A percentile compares a stretch with the other conserved stretches of the same genome.
Evolutionary conservation across 306 rosid species (phyloP).

Genomic region (Trichosanthes cucumerina): DNA sequence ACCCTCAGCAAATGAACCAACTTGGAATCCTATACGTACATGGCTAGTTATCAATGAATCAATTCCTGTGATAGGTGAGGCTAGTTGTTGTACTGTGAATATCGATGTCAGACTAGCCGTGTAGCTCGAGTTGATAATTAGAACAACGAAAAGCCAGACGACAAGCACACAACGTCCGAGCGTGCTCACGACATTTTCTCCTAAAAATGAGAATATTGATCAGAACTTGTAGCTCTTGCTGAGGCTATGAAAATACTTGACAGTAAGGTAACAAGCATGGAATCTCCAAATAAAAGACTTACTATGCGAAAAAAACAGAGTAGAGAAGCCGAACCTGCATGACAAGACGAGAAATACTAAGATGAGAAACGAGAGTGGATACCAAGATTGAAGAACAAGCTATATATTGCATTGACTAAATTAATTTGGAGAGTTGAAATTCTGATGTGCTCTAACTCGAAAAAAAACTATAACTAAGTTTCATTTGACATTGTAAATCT

Average conservation of each 20-base stretch:
- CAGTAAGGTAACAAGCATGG: background rate
- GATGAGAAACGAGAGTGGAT: background rate
- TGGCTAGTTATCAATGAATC: conserved; percentile 32
- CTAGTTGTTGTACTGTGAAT: conserved; percentile 34
- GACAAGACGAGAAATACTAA: background rate
- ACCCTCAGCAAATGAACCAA: conserved; percentile 38
- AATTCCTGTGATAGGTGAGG: conserved; percentile 39
- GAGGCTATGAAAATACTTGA: background rate
- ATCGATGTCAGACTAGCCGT: conserved; percentile 47
- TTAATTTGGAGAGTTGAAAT: background rate
- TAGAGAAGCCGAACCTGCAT: conserved; percentile 45
- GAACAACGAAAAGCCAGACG: conserved; percentile 42
- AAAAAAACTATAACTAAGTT: background rate
- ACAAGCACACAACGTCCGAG: conserved; percentile 30
- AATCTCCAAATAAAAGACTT: conserved; percentile 22
- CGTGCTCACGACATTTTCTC: conserved; percentile 35
- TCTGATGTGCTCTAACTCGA: background rate
- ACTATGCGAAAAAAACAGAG: conserved; percentile 40
- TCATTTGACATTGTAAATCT: background rate
- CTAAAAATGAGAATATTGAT: conserved; percentile 22
- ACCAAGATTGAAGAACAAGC: background rate
- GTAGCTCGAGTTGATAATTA: conserved; percentile 42
- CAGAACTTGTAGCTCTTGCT: background rate
- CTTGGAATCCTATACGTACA: conserved; percentile 37
- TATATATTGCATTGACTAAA: background rate